Percentiles rank a stretch among this genome's conserved stretches.
These are phyloP conservation scores for Polyporus arcularius DNA, from an alignment of 768 basidiomycete genomes.

Conservation along the genomic window DNA sequence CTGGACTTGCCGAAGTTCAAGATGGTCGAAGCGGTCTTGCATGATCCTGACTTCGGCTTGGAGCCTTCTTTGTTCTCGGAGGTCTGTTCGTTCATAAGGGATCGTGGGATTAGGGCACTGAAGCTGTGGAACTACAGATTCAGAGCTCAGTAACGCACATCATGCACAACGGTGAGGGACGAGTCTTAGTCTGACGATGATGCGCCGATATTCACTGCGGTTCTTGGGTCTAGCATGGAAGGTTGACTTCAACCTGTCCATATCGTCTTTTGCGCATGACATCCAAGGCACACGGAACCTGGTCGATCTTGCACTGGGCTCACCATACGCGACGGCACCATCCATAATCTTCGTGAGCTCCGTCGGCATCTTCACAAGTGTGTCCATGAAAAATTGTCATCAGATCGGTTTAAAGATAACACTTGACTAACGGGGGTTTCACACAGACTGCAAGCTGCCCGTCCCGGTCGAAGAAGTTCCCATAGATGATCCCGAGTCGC, in stretches of 20 bases:
- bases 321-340: conserved; percentile 8
- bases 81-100: background rate
- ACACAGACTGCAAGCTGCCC: conserved; percentile 9
- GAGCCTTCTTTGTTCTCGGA: conserved; percentile 29
- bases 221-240: conserved; percentile 33
- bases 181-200: background rate
- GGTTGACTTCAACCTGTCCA: conserved; percentile 43
- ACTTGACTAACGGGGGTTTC: background rate
- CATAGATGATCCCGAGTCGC: conserved; percentile 5
- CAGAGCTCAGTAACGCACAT: conserved; percentile 16
- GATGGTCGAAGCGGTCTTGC: conserved; percentile 35
- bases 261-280: conserved; percentile 39
- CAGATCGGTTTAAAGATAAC: too few species aligned
- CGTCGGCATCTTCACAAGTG: conserved; percentile 15
- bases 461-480: conserved; percentile 6
- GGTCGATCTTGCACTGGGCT: conserved; percentile 17
- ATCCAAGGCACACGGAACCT: conserved; percentile 27
- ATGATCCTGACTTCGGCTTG: conserved; percentile 29
- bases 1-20: conserved; percentile 30
- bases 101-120: background rate
- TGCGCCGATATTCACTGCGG: background rate
- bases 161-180: conserved; percentile 22
- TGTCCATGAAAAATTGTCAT: background rate
- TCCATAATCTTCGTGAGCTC: conserved; percentile 12
- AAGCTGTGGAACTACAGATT: background rate